phyloP scores from a whole-genome alignment of 2,329 filamentous ascomycete genomes.

The Grosmannia penicillata region DNA sequence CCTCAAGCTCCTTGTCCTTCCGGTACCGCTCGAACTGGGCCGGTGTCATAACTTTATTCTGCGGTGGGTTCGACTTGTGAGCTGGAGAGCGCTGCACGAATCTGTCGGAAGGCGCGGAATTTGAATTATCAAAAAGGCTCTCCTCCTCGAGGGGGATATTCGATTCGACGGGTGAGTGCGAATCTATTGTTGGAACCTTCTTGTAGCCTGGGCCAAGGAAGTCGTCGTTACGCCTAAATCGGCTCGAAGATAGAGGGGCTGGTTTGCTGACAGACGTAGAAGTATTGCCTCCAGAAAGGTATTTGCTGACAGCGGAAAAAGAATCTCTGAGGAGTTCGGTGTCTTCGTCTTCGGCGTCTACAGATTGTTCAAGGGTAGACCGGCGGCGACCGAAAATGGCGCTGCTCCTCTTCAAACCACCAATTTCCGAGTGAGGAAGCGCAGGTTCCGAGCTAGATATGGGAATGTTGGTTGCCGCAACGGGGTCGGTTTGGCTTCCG shows the following conservation, averaged over 20 bases:
- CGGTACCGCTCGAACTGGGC: slow-evolving; percentile 74
- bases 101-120: too few relatives aligned
- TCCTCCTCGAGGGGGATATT: slow-evolving; percentile 34
- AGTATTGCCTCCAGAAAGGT: slow-evolving; percentile 19
- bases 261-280: slow-evolving; percentile 8
- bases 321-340: slow-evolving; percentile 37
- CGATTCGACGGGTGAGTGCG: slow-evolving; percentile 16
- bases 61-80: slow-evolving; percentile 24
- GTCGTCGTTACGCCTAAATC: slow-evolving; percentile 26
- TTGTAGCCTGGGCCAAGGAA: slow-evolving; percentile 13
- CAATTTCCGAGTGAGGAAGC: slow-evolving; percentile 18
- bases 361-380: slow-evolving; percentile 13
- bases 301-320: slow-evolving; percentile 30
- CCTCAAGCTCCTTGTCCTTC: slow-evolving; percentile 54
- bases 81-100: slow-evolving; percentile 20
- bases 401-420: slow-evolving; percentile 15
- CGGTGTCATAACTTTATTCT: slow-evolving; percentile 77
- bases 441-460: background rate
- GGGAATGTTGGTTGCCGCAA: slow-evolving; percentile 11
- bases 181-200: slow-evolving; percentile 17
- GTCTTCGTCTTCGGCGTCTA: slow-evolving; percentile 34
- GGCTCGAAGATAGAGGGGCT: slow-evolving; percentile 8
- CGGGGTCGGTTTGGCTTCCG: slow-evolving; percentile 13
- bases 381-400: slow-evolving; percentile 16
- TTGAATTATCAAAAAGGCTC: slow-evolving; percentile 42